phyloP scores from a whole-genome alignment of 2,329 filamentous ascomycete species.

The Neonectria magnoliae region DNA sequence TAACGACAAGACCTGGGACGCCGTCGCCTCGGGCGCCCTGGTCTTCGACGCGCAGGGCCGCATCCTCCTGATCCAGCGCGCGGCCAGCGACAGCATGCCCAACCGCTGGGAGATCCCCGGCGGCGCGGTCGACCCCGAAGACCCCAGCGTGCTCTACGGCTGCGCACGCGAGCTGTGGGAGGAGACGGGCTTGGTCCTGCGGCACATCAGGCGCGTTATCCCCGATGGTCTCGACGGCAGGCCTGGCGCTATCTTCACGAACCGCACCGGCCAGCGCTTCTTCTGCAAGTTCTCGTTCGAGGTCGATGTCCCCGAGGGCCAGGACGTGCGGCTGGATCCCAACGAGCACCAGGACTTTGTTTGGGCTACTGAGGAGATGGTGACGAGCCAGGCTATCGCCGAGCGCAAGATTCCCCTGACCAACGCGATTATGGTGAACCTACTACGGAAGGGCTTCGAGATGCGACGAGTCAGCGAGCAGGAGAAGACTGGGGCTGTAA shows the following conservation, averaged over 20 bases:
- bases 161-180: conserved; percentile 61
- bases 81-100: conserved; percentile 56
- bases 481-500: background rate
- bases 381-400: conserved; percentile 39
- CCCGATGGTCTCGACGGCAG: conserved; percentile 38
- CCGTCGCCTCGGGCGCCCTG: conserved; percentile 47
- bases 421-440: conserved; percentile 37
- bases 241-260: conserved; percentile 46
- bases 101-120: conserved; percentile 61
- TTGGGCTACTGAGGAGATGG: conserved; percentile 54
- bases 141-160: conserved; percentile 53
- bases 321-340: conserved; percentile 49
- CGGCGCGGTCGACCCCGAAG: conserved; percentile 56
- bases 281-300: conserved; percentile 50
- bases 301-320: conserved; percentile 44
- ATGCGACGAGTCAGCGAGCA: conserved; percentile 32
- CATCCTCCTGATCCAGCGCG: conserved; percentile 59
- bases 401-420: conserved; percentile 47
- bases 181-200: conserved; percentile 54
- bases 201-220: conserved; percentile 43
- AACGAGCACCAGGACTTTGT: conserved; percentile 53
- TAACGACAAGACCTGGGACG: conserved; percentile 42
- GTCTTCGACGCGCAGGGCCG: conserved; percentile 48
- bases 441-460: conserved; percentile 46
- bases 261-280: conserved; percentile 45